Evolutionary conservation across 805 yeast species (phyloP).

Genomic region (Barnettozyma californica): DNA sequence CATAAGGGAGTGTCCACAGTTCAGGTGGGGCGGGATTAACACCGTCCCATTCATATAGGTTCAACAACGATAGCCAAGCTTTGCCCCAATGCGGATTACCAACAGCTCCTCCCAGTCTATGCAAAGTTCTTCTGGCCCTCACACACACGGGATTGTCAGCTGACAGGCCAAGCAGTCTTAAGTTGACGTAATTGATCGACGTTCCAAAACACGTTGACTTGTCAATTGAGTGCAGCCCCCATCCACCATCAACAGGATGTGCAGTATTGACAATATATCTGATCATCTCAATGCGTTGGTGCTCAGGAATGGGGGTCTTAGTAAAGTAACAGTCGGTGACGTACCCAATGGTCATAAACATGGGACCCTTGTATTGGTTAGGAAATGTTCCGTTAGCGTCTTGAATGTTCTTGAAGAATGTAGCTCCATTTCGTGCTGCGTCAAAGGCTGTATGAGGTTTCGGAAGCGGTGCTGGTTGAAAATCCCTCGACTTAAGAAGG

Average conservation of each 20-base stretch:
- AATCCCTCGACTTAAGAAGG: conserved; percentile 37
- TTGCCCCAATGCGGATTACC: conserved; percentile 98
- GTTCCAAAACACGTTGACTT: conserved; percentile 97
- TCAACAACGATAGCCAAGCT: conserved; percentile 77
- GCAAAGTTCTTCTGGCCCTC: conserved; percentile 69
- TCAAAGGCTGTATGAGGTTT: conserved; percentile 41
- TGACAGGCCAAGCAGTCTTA: conserved; percentile 74
- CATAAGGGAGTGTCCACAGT: conserved; percentile 80
- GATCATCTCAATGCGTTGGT: conserved; percentile 61
- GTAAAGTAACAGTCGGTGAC: conserved; percentile 71
- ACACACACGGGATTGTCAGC: conserved; percentile 70
- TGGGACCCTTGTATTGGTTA: conserved; percentile 93
- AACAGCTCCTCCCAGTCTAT: conserved; percentile 80
- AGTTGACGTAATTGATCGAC: conserved; percentile 72
- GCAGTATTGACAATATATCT: conserved; percentile 87
- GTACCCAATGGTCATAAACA: conserved; percentile 93
- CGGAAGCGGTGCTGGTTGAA: conserved; percentile 33
- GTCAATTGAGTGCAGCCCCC: conserved; percentile 94
- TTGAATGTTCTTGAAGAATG: conserved; percentile 65
- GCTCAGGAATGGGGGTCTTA: conserved; percentile 61
- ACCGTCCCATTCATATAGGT: conserved; percentile 90
- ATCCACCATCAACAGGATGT: conserved; percentile 99
- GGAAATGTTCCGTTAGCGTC: conserved; percentile 85
- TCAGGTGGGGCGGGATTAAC: conserved; percentile 99
- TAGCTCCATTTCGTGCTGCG: conserved; percentile 70